Percentiles rank a stretch among this genome's conserved stretches.
Conservation (phyloP, 1,284 basidiomycete species). For the Stereum hirsutum region DNA sequence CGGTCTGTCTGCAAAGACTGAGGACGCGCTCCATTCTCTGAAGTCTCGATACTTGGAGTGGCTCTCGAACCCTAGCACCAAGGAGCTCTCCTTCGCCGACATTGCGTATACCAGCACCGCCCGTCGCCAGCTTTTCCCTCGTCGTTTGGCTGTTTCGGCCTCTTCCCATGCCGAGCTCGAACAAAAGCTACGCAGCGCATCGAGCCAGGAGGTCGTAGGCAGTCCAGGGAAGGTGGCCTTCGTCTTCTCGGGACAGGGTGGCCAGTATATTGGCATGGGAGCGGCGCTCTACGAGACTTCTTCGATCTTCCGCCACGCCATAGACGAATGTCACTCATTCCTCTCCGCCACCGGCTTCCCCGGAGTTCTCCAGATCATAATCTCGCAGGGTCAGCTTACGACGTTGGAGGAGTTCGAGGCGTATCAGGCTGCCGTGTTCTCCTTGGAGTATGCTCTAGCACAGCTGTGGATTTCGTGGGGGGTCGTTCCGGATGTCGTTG, state of each 20-base stretch:
- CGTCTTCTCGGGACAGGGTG: conserved; percentile 66
- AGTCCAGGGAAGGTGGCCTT: conserved; percentile 34
- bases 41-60: conserved; percentile 36
- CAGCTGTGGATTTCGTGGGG: conserved; percentile 62
- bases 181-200: conserved; percentile 28
- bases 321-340: conserved; percentile 48
- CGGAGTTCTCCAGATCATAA: conserved; percentile 39
- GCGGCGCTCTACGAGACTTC: conserved; percentile 38
- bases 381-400: conserved; percentile 13
- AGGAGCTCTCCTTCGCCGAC: conserved; percentile 28
- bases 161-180: conserved; percentile 32
- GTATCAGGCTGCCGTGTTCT: conserved; percentile 42
- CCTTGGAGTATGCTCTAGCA: conserved; percentile 51
- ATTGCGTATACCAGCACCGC: conserved; percentile 59
- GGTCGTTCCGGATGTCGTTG: conserved; percentile 40
- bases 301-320: conserved; percentile 32
- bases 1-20: conserved; percentile 52
- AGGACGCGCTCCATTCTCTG: conserved; percentile 33
- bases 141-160: conserved; percentile 41
- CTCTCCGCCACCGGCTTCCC: conserved; percentile 39
- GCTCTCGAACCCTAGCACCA: conserved; percentile 24
- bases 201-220: conserved; percentile 20
- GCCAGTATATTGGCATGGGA: conserved; percentile 61
- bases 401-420: conserved; percentile 19
- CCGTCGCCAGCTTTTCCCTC: conserved; percentile 44